Base-by-base conservation (phyloP, 306 rosid species). In the Quercus ilex region DNA sequence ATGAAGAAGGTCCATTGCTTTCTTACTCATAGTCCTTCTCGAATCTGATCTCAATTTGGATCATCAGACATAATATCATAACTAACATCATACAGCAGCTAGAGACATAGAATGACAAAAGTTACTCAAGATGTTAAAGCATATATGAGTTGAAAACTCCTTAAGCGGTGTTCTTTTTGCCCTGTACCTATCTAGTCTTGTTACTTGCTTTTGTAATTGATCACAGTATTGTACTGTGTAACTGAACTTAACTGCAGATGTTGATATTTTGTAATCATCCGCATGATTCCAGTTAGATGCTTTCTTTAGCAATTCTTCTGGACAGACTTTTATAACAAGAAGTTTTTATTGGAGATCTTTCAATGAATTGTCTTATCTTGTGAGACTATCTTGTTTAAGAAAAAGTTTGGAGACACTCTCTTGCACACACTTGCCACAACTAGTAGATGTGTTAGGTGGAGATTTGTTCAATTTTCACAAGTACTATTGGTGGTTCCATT, bases 1-100 rank as follows among this genome's bases (percentile, higher is more conserved):
- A 49, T 21, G 68, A n/a, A 58, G 69, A 75, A 78, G 85, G 90
- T 79, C 74, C 86, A 38, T 26, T 83, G 78, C 88, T 55, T 73
- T 86, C 80, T 80, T 83, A 90, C 53, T 8, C 78, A 3, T 13
- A 21, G 84, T 30, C 77, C 77, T 69, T 56, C 51, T 68, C 28
- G 28, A 31, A 31, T 35, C 53, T 73, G 52, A 56, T 71, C 26
- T 57, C 15, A 5, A 55, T 62, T 58, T 51, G 58, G 81, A 58
- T 49, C 30, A 23, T 41, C 15, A 60, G 71, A 30, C 5, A 52
- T 51, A 20, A 9, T 55, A 30, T 30, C 11, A n/a, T 23, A 59
- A 25, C 57, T 31, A 31, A 74, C 77, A 31, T 8, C 67, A 56
- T 73, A 14, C 20, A 10, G 21, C 21, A n/a, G 26, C 26, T 35